Evolutionary conservation across 805 yeast species (phyloP), one percentile per base, ranked within the genome.

Genomic region (Candida mattraensis): DNA sequence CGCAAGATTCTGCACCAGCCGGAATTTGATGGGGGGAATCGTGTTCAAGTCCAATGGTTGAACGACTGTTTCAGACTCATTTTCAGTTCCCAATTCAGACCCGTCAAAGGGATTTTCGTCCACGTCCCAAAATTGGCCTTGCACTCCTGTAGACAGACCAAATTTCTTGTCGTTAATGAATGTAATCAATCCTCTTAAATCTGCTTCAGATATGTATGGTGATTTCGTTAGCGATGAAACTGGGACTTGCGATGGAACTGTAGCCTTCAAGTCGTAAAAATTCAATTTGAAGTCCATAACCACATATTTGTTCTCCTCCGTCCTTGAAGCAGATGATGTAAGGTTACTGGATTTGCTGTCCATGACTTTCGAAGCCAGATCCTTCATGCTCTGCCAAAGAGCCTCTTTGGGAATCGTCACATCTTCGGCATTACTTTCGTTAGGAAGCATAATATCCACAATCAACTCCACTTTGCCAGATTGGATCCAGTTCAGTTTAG

Each of bases 371-470:
- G 25, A 33, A 6, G 37, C 11, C 18, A 43, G 25, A 3, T 37
- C 27, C 3, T 35, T 22, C 22, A 40, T 22, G n/a, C 28, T 27
- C 19, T 43, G 28, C 37, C 37, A 33, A 28, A 26, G 24, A 20
- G 52, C 33, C 27, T 48, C 40, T 28, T 44, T 28, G 17, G 40
- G 25, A 15, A 41, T 38, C 17, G 39, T 37, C 24, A 44, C 39
- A 18, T 40, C 44, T 0, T 47, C 52, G 11, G 49, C 48, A 2
- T 54, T 60, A n/a, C 65, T 66, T 14, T 68, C 69, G 19, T 62
- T 66, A 1, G 94, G 93, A 19, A 84, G 65, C 73, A 80, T 78
- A 14, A 85, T 74, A 60, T 85, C 93, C 3, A 87, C 84, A 12
- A 72, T 64, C 4, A 85, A 61, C 39, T 83, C 88, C 4, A 80